Base-by-base conservation (phyloP, 2,329 filamentous ascomycete genomes). In the Cladosporium sp. region DNA sequence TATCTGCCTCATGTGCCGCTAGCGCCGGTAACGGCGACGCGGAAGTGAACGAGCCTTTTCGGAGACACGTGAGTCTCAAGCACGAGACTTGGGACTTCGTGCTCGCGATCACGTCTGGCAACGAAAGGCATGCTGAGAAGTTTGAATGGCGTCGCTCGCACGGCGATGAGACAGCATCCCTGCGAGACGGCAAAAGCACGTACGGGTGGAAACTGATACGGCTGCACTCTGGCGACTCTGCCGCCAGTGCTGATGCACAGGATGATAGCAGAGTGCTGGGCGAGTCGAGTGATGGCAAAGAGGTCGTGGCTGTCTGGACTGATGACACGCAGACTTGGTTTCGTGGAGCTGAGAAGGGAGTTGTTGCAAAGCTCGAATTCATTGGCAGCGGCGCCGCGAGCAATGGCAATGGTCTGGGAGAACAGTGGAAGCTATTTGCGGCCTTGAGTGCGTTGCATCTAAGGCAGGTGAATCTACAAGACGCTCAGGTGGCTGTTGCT, bases 81-180 rank as follows among this genome's bases (percentile, higher is more conserved):
- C 47, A 50, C 34, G 47, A 50, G 47, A 50, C 47, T 2, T 50
- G 47, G 47, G 47, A 37, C 3, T 50, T 50, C 12, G 47, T 50
- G 19, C 15, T 24, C 20, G 32, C 47, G 15, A 24, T 50, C 22
- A 32, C n/a, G 19, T 36, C 28, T 25, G 47, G 20, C 10, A 24
- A n/a, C 19, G 47, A 50, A 12, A 17, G 34, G 15, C 20, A 50
- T 24, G 34, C 45, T 13, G 62, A 64, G 20, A 47, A 45, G 5
- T 62, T 62, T 37, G 56, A 59, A 28, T 62, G 62, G 62, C 61
- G 59, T 6, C 57, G 61, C 32, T 60, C 55, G 10, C 61, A 64
- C 25, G 61, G 62, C 9, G 56, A 61, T 15, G 62, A 62, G 40
- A 58, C 60, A 15, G 39, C 57, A 25, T 37, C 47, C n/a, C 53